phyloP scores from a whole-genome alignment of 1,284 basidiomycete species.

The Naganishia liquefaciens region DNA sequence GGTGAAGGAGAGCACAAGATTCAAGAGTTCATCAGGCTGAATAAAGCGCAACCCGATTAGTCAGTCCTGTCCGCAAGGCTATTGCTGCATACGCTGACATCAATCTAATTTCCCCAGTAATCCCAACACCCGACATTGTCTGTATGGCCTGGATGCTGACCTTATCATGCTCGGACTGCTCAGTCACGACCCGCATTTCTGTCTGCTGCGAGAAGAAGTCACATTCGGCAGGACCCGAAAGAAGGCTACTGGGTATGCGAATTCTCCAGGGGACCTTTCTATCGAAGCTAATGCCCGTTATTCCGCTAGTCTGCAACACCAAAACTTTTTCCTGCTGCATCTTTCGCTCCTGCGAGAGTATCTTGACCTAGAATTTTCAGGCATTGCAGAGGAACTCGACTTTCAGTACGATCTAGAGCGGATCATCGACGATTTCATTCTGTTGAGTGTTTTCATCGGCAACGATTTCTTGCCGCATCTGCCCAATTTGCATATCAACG shows the following conservation, averaged over 20 bases:
- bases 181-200: constrained; percentile 98
- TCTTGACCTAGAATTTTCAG: constrained; percentile 87
- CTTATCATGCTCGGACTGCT: constrained; percentile 96
- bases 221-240: constrained; percentile 84
- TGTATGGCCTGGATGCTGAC: constrained; percentile 98
- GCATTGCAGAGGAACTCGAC: constrained; percentile 59
- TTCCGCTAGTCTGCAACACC: constrained; percentile 67
- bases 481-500: constrained; percentile 95
- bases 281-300: neutral
- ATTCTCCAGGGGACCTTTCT: neutral
- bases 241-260: constrained; percentile 66
- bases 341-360: constrained; percentile 95
- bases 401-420: constrained; percentile 83
- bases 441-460: constrained; percentile 93
- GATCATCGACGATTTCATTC: constrained; percentile 96
- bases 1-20: constrained; percentile 99
- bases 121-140: constrained; percentile 72
- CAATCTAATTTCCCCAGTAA: constrained; percentile 42
- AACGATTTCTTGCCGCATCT: constrained; percentile 97
- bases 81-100: neutral
- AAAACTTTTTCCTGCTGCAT: constrained; percentile 94
- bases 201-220: constrained; percentile 94
- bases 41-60: constrained; percentile 91
- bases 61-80: constrained; percentile 29
- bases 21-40: constrained; percentile 96